Evolutionary conservation across 345 rosid species (phyloP), one percentile per base, ranked within the genome.

Genomic region (Populus tremula): DNA sequence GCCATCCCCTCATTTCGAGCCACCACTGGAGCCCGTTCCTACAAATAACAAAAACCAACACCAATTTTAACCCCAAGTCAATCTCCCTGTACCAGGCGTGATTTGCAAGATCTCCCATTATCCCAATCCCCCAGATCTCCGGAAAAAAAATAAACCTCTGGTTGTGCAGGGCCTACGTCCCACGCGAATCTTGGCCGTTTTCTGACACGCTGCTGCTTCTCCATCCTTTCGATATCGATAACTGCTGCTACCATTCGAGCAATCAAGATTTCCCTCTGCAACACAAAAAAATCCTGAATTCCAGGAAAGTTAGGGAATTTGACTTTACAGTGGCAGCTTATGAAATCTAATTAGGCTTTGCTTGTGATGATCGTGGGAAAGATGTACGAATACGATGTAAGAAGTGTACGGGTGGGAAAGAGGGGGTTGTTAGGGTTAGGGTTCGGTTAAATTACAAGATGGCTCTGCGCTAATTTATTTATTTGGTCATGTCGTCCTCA

Each of bases 131-230:
- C 33, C 9, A 50, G 71, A 23, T 75, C 84, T 18, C 67, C 13
- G 31, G 43, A 39, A 39, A 31, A 27, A 66, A 62, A 73, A 82
- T 87, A 31, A 77, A 91, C 95, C 87, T 91, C 90, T 16, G 86
- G 85, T 73, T 81, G 87, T 29, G 86, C 78, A 3, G 95, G 90
- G 2, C 87, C 73, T 29, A 84, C 91, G 82, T 91, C 93, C 95
- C 95, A 89, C 20, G 88, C 87, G 75, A 86, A 87, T 64, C 93
- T 88, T 73, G 90, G 91, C 13, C 95, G 91, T 85, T 91, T 91
- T 61, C 90, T 79, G 53, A 77, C 71, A 74, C 89, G 87, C 76
- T 86, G 89, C 80, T 83, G 89, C 80, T 83, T 82, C 77, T 84
- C 90, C 90, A 85, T 80, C 74, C 71, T 81, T 76, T 67, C 86